Conservation (phyloP, 129 eudicot species). For the Flaveria trinervia region DNA sequence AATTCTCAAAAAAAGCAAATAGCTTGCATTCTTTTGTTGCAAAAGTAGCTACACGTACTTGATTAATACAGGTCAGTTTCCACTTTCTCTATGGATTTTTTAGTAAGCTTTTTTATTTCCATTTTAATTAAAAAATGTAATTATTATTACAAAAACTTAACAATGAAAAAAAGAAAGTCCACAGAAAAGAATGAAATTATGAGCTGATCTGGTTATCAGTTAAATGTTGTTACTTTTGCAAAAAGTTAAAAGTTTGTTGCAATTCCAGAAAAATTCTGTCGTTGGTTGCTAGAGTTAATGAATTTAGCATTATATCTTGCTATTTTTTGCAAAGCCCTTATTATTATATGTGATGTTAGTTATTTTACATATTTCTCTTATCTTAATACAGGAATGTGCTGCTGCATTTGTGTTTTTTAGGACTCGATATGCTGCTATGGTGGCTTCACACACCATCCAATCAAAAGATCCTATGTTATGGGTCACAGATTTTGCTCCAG, state of each 20-base stretch:
- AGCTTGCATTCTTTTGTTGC: not conserved
- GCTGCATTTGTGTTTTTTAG: constrained; percentile 88
- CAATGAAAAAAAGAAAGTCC: too few relatives aligned
- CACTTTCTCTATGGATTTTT: not conserved
- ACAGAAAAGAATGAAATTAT: not conserved
- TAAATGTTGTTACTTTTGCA: not conserved
- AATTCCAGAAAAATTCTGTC: too few relatives aligned
- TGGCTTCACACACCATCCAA: constrained; percentile 75
- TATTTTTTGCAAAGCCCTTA: not conserved
- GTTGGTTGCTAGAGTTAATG: not conserved
- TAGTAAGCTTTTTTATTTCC: not conserved
- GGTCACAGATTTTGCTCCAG: constrained; percentile 87
- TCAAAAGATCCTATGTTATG: constrained; percentile 82
- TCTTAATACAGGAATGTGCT: constrained; percentile 70
- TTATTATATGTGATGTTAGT: not conserved
- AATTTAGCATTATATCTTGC: not conserved
- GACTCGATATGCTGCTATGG: constrained; percentile 89
- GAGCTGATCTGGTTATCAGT: not conserved
- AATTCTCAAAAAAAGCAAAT: not conserved
- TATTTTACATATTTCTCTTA: too few relatives aligned
- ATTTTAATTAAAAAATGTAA: not conserved
- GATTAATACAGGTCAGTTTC: not conserved
- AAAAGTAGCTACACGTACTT: not conserved
- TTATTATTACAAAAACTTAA: too few relatives aligned
- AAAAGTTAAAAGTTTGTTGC: not conserved